A percentile compares a stretch with the other conserved stretches of the same genome.
Evolutionary conservation across 352 stramenopile species (phyloP).

Genomic region (Phytophthora parvispora): DNA sequence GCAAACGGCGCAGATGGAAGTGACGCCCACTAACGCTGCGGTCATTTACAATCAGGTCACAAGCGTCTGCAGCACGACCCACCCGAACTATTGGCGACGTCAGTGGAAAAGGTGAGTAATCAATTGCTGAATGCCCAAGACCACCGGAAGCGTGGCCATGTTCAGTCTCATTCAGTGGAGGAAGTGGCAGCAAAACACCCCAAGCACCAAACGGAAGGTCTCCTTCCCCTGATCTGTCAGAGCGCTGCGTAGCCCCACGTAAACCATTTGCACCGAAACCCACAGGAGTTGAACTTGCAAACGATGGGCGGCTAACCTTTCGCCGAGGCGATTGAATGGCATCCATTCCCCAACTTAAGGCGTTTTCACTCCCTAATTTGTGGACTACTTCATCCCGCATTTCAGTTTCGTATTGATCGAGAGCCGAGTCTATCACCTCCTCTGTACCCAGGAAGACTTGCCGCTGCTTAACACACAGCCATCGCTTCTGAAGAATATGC

Average conservation of each 20-base stretch:
- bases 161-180: constrained; percentile 79
- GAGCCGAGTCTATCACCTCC: constrained; percentile 69
- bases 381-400: constrained; percentile 73
- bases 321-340: constrained; percentile 84
- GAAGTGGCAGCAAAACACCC: constrained; percentile 77
- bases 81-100: constrained; percentile 81
- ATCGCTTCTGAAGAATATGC: constrained; percentile 64
- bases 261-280: constrained; percentile 15
- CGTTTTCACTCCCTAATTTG: constrained; percentile 84
- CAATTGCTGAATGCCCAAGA: constrained; percentile 35
- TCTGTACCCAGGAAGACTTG: constrained; percentile 79
- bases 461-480: constrained; percentile 78
- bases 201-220: constrained; percentile 75
- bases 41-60: constrained; percentile 91
- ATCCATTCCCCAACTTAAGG: constrained; percentile 84
- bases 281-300: constrained; percentile 2
- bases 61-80: constrained; percentile 83
- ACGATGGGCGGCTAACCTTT: constrained; percentile 39
- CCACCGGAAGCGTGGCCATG: constrained; percentile 24
- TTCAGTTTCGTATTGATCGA: constrained; percentile 71
- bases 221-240: constrained; percentile 15
- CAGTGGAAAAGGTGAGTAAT: constrained; percentile 73
- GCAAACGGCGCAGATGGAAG: constrained; percentile 82
- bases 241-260: constrained; percentile 10
- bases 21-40: constrained; percentile 89